Evolutionary conservation across 441 rosid genomes (phyloP).

Genomic region (Omphalea diandra): DNA sequence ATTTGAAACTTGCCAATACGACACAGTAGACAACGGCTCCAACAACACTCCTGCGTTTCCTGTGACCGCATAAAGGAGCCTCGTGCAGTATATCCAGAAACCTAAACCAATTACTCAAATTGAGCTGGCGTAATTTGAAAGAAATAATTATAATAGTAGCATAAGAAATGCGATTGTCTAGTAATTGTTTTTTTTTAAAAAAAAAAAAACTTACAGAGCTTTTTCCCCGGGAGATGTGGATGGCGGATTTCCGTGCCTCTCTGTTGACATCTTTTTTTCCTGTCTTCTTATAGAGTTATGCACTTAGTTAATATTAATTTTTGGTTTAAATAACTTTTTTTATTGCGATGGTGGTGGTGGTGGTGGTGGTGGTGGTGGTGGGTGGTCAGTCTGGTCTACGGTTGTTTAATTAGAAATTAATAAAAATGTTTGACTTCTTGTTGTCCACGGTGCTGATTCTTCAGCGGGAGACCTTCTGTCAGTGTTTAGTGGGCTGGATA

Average conservation of each 20-base stretch:
- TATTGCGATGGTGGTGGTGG: too few species aligned
- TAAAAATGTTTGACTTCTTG: too few species aligned
- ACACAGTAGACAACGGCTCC: slow-evolving; percentile 72
- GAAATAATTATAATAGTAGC: too few species aligned
- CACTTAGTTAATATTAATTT: not conserved
- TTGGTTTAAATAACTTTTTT: not conserved
- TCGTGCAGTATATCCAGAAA: slow-evolving; percentile 91
- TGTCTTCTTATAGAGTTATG: not conserved
- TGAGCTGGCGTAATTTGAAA: not conserved
- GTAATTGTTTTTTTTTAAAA: too few species aligned
- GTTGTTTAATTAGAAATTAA: not conserved
- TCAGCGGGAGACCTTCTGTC: not conserved
- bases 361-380: too few species aligned
- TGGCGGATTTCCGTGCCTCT: slow-evolving; percentile 50
- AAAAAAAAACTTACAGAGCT: slow-evolving; percentile 60
- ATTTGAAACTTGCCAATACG: slow-evolving; percentile 58
- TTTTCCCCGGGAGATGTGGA: slow-evolving; percentile 56
- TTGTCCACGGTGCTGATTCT: too few species aligned
- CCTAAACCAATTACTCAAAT: slow-evolving; percentile 26
- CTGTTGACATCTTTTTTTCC: slow-evolving; percentile 43
- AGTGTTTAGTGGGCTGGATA: not conserved
- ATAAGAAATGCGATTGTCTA: not conserved
- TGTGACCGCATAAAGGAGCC: slow-evolving; percentile 83
- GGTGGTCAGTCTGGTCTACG: too few species aligned
- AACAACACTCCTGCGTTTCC: slow-evolving; percentile 67